These are phyloP conservation scores for Endoconidiophora laricicola DNA, from an alignment of 2,329 filamentous ascomycete species.

Conservation along the genomic window DNA sequence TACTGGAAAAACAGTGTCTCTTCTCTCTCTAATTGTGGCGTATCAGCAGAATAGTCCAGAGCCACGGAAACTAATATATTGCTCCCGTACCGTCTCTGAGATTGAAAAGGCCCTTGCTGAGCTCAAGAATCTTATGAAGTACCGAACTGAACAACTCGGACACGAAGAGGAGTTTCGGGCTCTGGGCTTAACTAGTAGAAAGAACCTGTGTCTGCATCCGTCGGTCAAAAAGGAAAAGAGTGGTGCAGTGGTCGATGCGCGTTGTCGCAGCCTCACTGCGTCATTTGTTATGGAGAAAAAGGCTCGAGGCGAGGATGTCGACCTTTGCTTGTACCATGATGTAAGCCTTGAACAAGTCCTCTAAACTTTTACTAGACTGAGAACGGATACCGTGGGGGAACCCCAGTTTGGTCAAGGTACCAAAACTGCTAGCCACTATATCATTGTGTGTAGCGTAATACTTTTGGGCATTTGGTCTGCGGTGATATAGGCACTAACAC, in stretches of 20 bases:
- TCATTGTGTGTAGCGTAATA: too few relatives aligned
- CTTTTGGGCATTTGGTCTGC: not conserved
- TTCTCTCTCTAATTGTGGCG: conserved; percentile 86
- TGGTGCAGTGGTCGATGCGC: conserved; percentile 82
- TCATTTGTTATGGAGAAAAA: conserved; percentile 98
- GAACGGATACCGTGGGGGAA: not conserved
- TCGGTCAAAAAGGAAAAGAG: conserved; percentile 95
- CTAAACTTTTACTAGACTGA: not conserved
- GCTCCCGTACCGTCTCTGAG: conserved; percentile 98
- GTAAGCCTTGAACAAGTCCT: conserved; percentile 26
- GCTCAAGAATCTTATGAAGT: conserved; percentile 86
- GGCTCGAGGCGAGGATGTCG: conserved; percentile 82
- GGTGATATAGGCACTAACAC: too few relatives aligned
- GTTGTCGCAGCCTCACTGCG: conserved; percentile 86
- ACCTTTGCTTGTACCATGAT: conserved; percentile 91
- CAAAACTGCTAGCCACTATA: not conserved
- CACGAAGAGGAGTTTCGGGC: conserved; percentile 84
- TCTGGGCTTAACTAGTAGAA: conserved; percentile 83
- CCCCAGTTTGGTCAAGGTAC: not conserved
- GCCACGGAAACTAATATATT: conserved; percentile 93
- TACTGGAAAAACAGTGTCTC: conserved; percentile 90
- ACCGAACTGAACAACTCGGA: conserved; percentile 76
- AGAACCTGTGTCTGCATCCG: conserved; percentile 91
- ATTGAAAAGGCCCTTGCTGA: conserved; percentile 95
- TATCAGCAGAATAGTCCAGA: conserved; percentile 92